A percentile compares a stretch with the other conserved stretches of the same genome.
These are phyloP conservation scores for Polygonum aviculare DNA, from an alignment of 148 eudicot genomes.

Conservation along the genomic window DNA sequence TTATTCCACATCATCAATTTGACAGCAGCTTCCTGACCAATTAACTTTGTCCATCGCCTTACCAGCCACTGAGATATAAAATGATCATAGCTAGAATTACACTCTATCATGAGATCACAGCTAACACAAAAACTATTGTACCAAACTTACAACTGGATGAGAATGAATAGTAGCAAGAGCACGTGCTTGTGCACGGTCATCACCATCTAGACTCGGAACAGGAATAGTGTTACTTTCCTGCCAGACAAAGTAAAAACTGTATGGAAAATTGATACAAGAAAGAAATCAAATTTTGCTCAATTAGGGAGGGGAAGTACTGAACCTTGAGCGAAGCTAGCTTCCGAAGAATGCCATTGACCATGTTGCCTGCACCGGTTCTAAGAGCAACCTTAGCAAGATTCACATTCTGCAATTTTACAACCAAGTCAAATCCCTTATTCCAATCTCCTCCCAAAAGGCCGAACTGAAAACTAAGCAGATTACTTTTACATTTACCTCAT, in stretches of 20 bases:
- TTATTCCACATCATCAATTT: slow-evolving; percentile 92
- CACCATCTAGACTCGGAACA: slow-evolving; percentile 61
- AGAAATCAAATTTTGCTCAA: not conserved
- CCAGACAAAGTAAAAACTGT: not conserved
- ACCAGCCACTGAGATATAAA: slow-evolving; percentile 74
- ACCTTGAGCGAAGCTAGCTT: slow-evolving; percentile 71
- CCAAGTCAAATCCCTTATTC: not conserved
- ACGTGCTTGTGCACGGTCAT: slow-evolving; percentile 85
- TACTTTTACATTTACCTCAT: slow-evolving; percentile 51
- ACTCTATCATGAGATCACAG: not conserved
- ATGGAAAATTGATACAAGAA: not conserved
- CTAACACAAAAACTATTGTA: not conserved
- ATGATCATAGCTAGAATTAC: not conserved
- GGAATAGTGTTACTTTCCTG: slow-evolving; percentile 87
- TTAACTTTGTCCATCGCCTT: slow-evolving; percentile 72
- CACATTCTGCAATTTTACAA: slow-evolving; percentile 54
- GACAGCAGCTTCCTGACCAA: slow-evolving; percentile 74
- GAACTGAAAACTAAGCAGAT: not conserved
- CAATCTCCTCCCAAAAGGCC: not conserved
- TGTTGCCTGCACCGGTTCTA: slow-evolving; percentile 95
- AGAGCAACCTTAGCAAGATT: slow-evolving; percentile 87
- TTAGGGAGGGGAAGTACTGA: not conserved
- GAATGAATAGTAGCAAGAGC: slow-evolving; percentile 84
- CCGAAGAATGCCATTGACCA: slow-evolving; percentile 94
- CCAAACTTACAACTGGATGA: slow-evolving; percentile 91